Percentiles rank a stretch among this genome's conserved stretches.
Evolutionary conservation across 345 rosid species (phyloP).

Genomic region (Microcos paniculata): DNA sequence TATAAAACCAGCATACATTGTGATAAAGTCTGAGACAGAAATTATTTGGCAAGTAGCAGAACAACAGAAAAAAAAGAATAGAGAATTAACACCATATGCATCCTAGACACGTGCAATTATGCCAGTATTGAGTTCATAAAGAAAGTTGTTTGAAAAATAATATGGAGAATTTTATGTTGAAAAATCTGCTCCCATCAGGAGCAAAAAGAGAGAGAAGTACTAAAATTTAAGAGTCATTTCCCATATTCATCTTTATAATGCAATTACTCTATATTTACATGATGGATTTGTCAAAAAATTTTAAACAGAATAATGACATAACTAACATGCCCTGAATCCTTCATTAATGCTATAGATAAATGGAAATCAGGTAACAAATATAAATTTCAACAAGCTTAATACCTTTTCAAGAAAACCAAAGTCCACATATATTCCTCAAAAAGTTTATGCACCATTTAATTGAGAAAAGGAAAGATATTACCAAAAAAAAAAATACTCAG

Average conservation of each 20-base stretch:
- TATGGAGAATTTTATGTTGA: neutral
- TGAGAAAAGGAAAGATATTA: neutral
- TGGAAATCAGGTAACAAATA: neutral
- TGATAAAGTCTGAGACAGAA: neutral
- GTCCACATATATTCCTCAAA: neutral
- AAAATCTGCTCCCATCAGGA: no score
- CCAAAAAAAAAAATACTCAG: neutral
- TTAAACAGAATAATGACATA: neutral
- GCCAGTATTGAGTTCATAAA: neutral
- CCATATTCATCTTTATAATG: neutral
- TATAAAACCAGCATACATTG: conserved; percentile 27
- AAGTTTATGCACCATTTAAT: neutral
- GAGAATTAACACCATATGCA: conserved; percentile 5
- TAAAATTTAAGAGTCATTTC: neutral
- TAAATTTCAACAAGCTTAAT: neutral
- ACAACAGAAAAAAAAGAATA: neutral
- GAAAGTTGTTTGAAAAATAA: neutral
- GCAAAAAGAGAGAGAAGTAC: neutral
- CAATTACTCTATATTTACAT: neutral
- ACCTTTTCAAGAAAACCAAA: neutral
- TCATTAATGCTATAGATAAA: neutral
- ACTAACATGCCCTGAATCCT: neutral
- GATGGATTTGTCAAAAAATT: neutral
- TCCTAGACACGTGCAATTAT: neutral
- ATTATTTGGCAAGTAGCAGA: neutral